A percentile compares a stretch with the other conserved stretches of the same genome.
Evolutionary conservation across 176 grass and related monocot genomes (phyloP).

Genomic region (Oryza brachyantha): DNA sequence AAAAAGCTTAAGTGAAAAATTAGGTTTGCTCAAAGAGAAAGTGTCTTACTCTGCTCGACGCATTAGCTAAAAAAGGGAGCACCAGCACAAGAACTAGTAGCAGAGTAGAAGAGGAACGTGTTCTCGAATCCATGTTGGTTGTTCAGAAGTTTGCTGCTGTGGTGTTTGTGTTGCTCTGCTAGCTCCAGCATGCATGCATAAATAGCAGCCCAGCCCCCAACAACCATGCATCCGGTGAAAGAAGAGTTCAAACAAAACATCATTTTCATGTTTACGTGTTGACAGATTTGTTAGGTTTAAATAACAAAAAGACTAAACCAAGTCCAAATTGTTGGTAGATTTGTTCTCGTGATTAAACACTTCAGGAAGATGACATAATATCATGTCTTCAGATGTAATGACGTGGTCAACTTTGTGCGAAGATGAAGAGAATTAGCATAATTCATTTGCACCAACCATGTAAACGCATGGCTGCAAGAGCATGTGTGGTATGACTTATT

Average conservation of each 20-base stretch:
- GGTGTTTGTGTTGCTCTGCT: too few species aligned
- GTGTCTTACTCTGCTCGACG: conserved; percentile 21
- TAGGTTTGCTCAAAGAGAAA: not conserved
- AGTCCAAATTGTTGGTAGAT: not conserved
- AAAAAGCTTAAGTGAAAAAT: not conserved
- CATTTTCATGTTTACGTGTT: not conserved
- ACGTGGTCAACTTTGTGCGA: too few species aligned
- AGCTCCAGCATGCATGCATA: not conserved
- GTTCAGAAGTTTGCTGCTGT: not conserved
- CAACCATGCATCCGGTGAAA: not conserved
- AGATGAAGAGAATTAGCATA: too few species aligned
- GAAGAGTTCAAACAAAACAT: not conserved
- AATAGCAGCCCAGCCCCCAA: not conserved
- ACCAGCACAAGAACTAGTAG: not conserved
- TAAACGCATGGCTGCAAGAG: too few species aligned
- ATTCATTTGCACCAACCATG: too few species aligned
- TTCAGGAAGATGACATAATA: too few species aligned
- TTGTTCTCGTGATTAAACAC: too few species aligned
- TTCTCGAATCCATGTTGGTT: conserved; percentile 7
- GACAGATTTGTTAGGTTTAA: not conserved
- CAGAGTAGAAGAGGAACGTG: not conserved
- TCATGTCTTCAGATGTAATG: too few species aligned
- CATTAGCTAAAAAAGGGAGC: not conserved
- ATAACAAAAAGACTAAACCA: not conserved
- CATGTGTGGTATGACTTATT: too few species aligned